phyloP scores from a whole-genome alignment of 768 basidiomycete species.

The Postia placenta region DNA sequence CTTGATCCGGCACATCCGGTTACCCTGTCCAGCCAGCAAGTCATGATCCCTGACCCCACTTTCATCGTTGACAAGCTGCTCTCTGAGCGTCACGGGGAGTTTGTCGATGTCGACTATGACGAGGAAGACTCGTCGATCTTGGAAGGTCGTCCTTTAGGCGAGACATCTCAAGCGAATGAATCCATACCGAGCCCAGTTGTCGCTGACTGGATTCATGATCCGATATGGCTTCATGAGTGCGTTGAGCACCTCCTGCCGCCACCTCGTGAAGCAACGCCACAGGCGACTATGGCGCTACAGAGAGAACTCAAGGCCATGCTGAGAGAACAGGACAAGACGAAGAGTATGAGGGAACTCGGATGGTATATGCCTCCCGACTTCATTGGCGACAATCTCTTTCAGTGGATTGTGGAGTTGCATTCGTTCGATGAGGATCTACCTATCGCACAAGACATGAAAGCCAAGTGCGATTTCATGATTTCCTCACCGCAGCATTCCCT shows the following conservation, averaged over 20 bases:
- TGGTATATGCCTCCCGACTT: slow-evolving; percentile 69
- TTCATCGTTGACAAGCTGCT: slow-evolving; percentile 48
- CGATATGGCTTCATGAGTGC: slow-evolving; percentile 38
- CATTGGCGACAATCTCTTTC: slow-evolving; percentile 62
- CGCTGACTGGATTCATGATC: slow-evolving; percentile 52
- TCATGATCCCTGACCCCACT: slow-evolving; percentile 54
- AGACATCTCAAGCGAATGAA: neutral
- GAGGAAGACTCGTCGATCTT: slow-evolving; percentile 45
- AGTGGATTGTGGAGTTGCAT: slow-evolving; percentile 72
- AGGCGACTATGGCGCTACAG: slow-evolving; percentile 52
- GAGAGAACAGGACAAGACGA: slow-evolving; percentile 46
- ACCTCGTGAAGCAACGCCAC: slow-evolving; percentile 47
- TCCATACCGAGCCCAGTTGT: neutral
- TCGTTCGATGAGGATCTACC: slow-evolving; percentile 59
- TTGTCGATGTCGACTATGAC: slow-evolving; percentile 40
- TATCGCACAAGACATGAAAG: slow-evolving; percentile 53
- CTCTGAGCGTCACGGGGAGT: slow-evolving; percentile 32
- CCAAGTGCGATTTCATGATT: slow-evolving; percentile 29
- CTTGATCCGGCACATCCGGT: slow-evolving; percentile 45
- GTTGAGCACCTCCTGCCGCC: slow-evolving; percentile 51
- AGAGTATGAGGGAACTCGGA: slow-evolving; percentile 49
- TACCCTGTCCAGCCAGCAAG: slow-evolving; percentile 25
- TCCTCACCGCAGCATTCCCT: no score
- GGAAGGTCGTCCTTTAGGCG: neutral
- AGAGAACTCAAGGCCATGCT: slow-evolving; percentile 58